Percentiles rank a stretch among this genome's conserved stretches.
Evolutionary conservation across 495 filamentous ascomycete species (phyloP).

Genomic region (Talaromyces liani): DNA sequence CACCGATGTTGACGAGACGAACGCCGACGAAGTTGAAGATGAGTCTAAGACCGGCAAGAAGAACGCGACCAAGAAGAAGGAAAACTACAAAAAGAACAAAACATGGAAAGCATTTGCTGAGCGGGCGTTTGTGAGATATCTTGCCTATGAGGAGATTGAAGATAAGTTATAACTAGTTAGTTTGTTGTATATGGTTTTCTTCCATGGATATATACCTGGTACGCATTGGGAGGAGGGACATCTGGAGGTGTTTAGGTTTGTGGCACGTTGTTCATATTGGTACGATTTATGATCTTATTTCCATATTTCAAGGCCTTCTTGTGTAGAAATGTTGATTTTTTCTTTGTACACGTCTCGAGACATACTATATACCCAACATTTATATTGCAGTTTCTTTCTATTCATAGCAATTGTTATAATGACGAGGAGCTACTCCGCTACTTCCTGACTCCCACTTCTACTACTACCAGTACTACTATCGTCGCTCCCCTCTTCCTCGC

Average conservation of each 20-base stretch:
- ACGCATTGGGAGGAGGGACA: neutral
- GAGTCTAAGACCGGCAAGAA: conserved; percentile 9
- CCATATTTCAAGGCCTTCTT: no score
- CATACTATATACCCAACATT: neutral
- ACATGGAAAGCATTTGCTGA: conserved; percentile 69
- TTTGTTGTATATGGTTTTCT: neutral
- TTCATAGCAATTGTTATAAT: neutral
- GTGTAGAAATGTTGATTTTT: neutral
- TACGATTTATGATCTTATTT: neutral
- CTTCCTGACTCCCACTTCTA: neutral
- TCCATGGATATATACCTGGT: neutral
- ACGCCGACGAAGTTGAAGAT: conserved; percentile 16
- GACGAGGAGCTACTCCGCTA: conserved; percentile 38
- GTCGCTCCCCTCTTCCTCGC: neutral
- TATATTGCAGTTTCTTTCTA: neutral
- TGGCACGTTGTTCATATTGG: neutral
- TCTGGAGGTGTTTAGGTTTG: neutral
- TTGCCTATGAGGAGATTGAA: conserved; percentile 52
- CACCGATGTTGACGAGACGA: neutral
- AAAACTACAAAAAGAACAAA: conserved; percentile 36
- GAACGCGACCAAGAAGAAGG: neutral
- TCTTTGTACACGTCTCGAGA: neutral
- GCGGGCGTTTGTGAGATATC: conserved; percentile 72
- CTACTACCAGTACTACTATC: neutral
- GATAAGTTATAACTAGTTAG: conserved; percentile 14